Evolutionary conservation across 306 rosid species (phyloP).

Genomic region (Alnus glutinosa): DNA sequence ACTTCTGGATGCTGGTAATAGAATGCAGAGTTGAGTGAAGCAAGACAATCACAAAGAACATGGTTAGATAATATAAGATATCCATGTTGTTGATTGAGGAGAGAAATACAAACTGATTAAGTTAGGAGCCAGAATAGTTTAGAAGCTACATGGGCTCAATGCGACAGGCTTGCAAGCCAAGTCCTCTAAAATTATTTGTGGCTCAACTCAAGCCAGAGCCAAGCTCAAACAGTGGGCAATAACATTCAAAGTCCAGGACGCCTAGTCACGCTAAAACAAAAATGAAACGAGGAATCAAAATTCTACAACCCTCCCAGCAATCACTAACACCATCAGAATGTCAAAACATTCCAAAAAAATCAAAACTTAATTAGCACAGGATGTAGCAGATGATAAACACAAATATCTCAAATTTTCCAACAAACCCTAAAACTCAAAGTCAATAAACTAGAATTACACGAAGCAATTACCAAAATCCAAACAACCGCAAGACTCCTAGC

Average conservation of each 20-base stretch:
- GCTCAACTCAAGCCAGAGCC: not conserved
- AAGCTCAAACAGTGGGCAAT: not conserved
- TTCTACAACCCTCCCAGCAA: not conserved
- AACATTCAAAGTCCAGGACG: not conserved
- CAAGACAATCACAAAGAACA: no score
- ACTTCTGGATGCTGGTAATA: no score
- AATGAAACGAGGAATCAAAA: no score
- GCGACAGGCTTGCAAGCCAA: not conserved
- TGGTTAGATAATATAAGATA: not conserved
- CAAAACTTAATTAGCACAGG: no score
- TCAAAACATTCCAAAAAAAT: not conserved
- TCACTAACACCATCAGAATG: not conserved
- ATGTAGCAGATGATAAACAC: no score
- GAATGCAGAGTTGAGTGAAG: no score
- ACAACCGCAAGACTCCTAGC: no score
- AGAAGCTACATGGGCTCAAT: not conserved
- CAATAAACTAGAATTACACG: no score
- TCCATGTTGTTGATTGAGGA: not conserved
- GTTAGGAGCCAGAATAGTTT: not conserved
- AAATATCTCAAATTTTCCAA: no score
- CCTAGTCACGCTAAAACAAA: not conserved
- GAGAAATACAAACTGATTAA: no score
- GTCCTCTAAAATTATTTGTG: not conserved
- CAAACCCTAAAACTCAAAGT: no score
- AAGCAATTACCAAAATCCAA: no score